Percentiles rank a stretch among this genome's conserved stretches.
Evolutionary conservation across 176 grass and related monocot genomes (phyloP).

Genomic region (Triticum timopheevii): DNA sequence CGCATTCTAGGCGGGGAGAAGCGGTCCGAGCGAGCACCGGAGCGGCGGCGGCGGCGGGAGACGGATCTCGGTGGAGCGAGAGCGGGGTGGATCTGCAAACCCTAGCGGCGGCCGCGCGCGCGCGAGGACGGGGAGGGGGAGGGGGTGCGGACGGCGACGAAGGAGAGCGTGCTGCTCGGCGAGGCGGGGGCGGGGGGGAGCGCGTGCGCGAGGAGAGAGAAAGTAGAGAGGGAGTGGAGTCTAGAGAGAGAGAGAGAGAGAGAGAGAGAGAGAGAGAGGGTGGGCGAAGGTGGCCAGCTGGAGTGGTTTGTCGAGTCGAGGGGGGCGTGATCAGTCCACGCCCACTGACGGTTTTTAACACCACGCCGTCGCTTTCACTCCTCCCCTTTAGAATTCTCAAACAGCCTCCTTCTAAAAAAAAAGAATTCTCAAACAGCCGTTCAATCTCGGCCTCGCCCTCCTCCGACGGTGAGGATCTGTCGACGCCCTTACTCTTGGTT

Average conservation of each 20-base stretch:
- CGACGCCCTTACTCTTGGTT: background rate
- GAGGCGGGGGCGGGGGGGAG: background rate
- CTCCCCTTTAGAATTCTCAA: background rate
- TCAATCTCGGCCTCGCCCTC: background rate
- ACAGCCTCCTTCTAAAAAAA: too few species aligned
- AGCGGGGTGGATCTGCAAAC: constrained; percentile 12
- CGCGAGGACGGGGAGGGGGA: background rate
- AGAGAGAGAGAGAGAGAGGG: background rate
- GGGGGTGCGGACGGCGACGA: background rate
- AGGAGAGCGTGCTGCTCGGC: background rate
- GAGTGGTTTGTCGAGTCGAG: background rate
- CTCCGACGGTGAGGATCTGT: background rate
- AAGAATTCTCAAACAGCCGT: too few species aligned
- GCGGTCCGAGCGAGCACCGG: background rate
- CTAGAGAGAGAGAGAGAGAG: background rate
- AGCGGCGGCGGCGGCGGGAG: background rate
- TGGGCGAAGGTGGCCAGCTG: constrained; percentile 8
- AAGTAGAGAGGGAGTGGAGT: background rate
- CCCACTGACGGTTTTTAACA: background rate
- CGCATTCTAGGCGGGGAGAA: background rate
- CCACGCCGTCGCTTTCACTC: background rate
- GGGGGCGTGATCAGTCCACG: constrained; percentile 1
- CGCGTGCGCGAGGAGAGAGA: background rate
- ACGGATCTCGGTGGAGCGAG: constrained; percentile 6
- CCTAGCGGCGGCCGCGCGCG: constrained; percentile 4